Conservation (phyloP, 2,329 filamentous ascomycete genomes). For the Trichoderma aggressivum region DNA sequence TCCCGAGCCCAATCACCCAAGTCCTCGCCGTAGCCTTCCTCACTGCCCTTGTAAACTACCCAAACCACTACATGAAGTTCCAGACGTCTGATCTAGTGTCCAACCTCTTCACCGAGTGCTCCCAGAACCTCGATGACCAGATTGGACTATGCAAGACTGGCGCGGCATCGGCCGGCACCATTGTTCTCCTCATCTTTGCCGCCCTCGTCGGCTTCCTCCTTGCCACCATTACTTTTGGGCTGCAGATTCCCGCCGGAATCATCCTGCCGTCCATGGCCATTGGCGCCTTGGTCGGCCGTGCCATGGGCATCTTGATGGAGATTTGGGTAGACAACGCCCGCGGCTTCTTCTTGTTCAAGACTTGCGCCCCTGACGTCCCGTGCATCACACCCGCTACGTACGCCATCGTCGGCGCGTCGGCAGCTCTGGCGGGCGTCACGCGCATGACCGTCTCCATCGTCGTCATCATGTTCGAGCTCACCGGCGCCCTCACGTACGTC, state of each 20-base stretch:
- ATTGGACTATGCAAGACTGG: constrained; percentile 89
- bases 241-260: constrained; percentile 92
- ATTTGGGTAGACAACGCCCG: constrained; percentile 81
- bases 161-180: constrained; percentile 75
- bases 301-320: constrained; percentile 83
- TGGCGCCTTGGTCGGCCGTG: constrained; percentile 83
- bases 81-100: constrained; percentile 90
- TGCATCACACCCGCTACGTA: constrained; percentile 95
- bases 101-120: constrained; percentile 87
- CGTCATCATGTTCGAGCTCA: constrained; percentile 99
- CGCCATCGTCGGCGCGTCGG: constrained; percentile 91
- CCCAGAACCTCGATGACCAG: constrained; percentile 74
- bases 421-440: constrained; percentile 89
- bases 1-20: constrained; percentile 73
- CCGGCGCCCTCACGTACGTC: constrained; percentile 91
- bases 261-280: constrained; percentile 96
- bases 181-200: constrained; percentile 78
- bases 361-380: constrained; percentile 78
- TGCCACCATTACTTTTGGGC: constrained; percentile 83
- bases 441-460: constrained; percentile 98
- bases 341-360: constrained; percentile 69
- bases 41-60: constrained; percentile 88
- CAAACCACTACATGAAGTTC: constrained; percentile 92
- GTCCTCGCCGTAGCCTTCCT: constrained; percentile 75
- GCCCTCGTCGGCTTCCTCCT: constrained; percentile 81